A percentile compares a stretch with the other conserved stretches of the same genome.
phyloP scores from a whole-genome alignment of 2,329 filamentous ascomycete species.

The Aspergillus sp. region DNA sequence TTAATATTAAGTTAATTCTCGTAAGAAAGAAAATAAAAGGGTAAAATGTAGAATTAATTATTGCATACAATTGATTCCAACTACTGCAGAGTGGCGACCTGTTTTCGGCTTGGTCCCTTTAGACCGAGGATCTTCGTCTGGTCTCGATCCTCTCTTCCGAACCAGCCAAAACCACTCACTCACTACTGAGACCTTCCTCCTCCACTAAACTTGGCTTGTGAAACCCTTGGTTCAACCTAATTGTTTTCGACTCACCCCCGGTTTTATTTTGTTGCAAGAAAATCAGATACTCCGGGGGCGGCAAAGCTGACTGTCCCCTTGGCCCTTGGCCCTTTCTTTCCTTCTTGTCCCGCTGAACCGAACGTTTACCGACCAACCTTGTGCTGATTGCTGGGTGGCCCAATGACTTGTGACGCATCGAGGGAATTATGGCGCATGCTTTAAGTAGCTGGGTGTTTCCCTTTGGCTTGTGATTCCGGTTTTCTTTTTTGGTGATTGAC shows the following conservation, averaged over 20 bases:
- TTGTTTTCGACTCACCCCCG: constrained; percentile 14
- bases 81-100: constrained; percentile 6
- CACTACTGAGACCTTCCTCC: background rate
- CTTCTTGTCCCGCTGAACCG: constrained; percentile 40
- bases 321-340: constrained; percentile 19
- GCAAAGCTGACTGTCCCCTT: constrained; percentile 19
- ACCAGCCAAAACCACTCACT: constrained; percentile 19
- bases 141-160: constrained; percentile 40
- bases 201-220: constrained; percentile 24
- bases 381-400: constrained; percentile 4
- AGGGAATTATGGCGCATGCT: constrained; percentile 29
- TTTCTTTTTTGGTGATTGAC: too few relatives aligned
- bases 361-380: constrained; percentile 39
- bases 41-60: background rate
- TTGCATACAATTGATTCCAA: background rate
- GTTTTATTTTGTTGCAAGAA: constrained; percentile 5
- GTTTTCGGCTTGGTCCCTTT: constrained; percentile 26
- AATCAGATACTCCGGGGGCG: too few relatives aligned
- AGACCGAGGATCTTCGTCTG: constrained; percentile 37
- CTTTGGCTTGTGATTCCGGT: constrained; percentile 34
- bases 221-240: constrained; percentile 21
- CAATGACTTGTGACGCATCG: constrained; percentile 26
- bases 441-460: constrained; percentile 31
- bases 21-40: too few relatives aligned
- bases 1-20: too few relatives aligned